phyloP scores from a whole-genome alignment of 352 stramenopile genomes.

The Globisporangium megalacanthum region DNA sequence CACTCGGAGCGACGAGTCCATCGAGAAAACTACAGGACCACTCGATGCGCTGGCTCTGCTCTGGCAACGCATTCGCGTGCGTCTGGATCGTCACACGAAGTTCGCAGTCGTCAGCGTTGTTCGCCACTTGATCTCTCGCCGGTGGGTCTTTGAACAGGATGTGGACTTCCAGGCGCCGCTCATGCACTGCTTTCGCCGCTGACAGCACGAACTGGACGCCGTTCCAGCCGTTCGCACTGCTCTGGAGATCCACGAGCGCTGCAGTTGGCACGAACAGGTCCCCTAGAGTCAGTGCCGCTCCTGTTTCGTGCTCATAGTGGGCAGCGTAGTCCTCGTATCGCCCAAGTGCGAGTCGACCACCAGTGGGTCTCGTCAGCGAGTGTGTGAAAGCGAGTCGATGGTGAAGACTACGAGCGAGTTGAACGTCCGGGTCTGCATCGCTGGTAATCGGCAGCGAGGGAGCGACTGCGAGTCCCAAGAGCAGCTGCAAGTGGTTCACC shows the following conservation, averaged over 20 bases:
- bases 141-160: constrained; percentile 13
- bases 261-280: constrained; percentile 24
- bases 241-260: constrained; percentile 26
- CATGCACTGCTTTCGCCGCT: constrained; percentile 29
- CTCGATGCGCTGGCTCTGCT: constrained; percentile 22
- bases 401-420: not conserved
- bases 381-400: constrained; percentile 18
- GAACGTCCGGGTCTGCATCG: not conserved
- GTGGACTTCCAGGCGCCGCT: constrained; percentile 17
- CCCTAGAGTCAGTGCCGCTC: not conserved
- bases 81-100: constrained; percentile 34
- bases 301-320: constrained; percentile 24
- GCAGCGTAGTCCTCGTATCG: constrained; percentile 32
- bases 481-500: constrained; percentile 73
- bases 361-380: constrained; percentile 5
- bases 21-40: constrained; percentile 31
- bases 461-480: constrained; percentile 32
- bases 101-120: constrained; percentile 9
- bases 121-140: not conserved
- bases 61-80: constrained; percentile 14
- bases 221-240: constrained; percentile 21
- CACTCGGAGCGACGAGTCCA: not conserved
- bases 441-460: constrained; percentile 21
- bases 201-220: constrained; percentile 32
- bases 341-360: constrained; percentile 11